Evolutionary conservation across 2,329 filamentous ascomycete genomes (phyloP).

Genomic region (Neofusicoccum umdonicola): DNA sequence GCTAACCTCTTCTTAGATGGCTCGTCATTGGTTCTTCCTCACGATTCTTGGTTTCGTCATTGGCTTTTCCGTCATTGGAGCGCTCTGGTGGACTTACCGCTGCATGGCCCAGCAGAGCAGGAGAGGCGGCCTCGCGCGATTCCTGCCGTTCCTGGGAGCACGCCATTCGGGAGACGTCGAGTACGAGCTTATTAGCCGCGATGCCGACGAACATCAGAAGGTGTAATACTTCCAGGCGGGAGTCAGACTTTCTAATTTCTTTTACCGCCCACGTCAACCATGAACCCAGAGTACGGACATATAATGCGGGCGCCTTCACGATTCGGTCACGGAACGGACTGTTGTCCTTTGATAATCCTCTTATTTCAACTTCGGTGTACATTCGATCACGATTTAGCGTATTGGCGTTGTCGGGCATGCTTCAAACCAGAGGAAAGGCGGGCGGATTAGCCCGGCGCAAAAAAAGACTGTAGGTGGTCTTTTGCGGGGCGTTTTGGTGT

Average conservation of each 20-base stretch:
- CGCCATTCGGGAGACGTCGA: background rate
- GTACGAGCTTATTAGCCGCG: constrained; percentile 14
- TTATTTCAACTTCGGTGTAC: constrained; percentile 6
- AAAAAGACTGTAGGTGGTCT: background rate
- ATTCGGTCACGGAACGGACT: background rate
- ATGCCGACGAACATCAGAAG: constrained; percentile 3
- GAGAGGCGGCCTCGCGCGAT: constrained; percentile 2
- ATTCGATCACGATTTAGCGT: background rate
- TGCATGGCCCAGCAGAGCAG: constrained; percentile 28
- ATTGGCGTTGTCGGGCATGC: background rate
- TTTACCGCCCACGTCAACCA: background rate
- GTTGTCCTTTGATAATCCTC: constrained; percentile 3
- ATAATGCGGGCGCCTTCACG: background rate
- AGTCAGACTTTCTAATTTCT: background rate
- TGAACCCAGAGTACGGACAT: background rate
- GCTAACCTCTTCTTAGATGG: constrained; percentile 42
- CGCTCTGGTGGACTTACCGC: constrained; percentile 53
- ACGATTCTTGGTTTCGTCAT: constrained; percentile 54
- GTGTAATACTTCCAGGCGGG: background rate
- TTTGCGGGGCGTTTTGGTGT: background rate
- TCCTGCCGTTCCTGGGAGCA: background rate
- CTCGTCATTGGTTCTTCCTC: constrained; percentile 53
- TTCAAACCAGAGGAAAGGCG: constrained; percentile 4
- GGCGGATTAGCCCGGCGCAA: background rate
- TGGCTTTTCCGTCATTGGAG: constrained; percentile 50